These are phyloP conservation scores for Coccomyxa subellipsoidea DNA, from an alignment of 163 green algal genomes.

Conservation along the genomic window DNA sequence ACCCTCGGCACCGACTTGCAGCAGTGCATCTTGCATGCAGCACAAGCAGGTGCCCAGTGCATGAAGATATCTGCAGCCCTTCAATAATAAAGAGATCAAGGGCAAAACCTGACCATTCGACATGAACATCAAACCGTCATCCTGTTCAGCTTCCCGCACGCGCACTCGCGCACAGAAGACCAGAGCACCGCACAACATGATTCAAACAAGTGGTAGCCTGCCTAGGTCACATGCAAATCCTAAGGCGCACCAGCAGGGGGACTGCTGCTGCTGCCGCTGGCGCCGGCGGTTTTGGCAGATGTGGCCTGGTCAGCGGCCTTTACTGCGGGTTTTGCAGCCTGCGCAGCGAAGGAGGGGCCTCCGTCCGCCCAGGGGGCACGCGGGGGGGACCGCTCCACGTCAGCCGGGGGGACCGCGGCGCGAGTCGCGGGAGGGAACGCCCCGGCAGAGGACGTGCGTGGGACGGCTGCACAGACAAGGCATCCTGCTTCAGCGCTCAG, in stretches of 20 bases:
- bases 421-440: background rate
- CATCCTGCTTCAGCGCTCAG: too few relatives aligned
- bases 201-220: too few relatives aligned
- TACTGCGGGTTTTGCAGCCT: background rate
- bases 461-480: background rate
- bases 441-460: background rate
- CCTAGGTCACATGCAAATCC: background rate
- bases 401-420: background rate
- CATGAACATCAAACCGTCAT: too few relatives aligned
- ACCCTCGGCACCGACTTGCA: too few relatives aligned
- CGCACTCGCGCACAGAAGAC: too few relatives aligned
- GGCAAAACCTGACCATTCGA: too few relatives aligned
- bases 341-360: background rate
- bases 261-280: background rate
- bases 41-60: too few relatives aligned
- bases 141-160: too few relatives aligned
- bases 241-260: background rate
- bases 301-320: background rate
- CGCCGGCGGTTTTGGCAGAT: background rate
- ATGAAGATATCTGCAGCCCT: too few relatives aligned
- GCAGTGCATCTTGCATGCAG: too few relatives aligned
- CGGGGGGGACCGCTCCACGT: background rate
- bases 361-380: background rate
- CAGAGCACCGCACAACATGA: too few relatives aligned
- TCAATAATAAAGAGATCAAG: too few relatives aligned